These are phyloP conservation scores for Rhodotorula sphaerocarpa DNA, from an alignment of 768 basidiomycete species.

Conservation along the genomic window DNA sequence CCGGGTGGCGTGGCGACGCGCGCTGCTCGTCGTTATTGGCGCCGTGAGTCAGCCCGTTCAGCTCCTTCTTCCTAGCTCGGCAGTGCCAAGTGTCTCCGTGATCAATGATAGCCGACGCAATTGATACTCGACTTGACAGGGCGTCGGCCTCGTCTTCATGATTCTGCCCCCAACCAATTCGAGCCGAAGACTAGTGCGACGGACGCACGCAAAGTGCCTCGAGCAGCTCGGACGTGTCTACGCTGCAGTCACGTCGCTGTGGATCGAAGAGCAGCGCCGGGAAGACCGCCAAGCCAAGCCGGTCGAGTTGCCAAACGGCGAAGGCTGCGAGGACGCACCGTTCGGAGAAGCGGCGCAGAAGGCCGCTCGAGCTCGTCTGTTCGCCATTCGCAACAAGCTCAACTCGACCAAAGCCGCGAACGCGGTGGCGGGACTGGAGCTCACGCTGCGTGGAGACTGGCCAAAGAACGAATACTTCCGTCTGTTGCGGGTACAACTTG, in stretches of 20 bases:
- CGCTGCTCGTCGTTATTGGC: slow-evolving; percentile 51
- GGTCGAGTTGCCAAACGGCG: neutral
- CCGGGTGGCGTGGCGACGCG: slow-evolving; percentile 36
- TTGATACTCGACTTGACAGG: slow-evolving; percentile 40
- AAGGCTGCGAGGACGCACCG: neutral
- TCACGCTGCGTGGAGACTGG: slow-evolving; percentile 50
- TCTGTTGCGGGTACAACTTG: slow-evolving; percentile 46
- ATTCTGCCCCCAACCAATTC: slow-evolving; percentile 49
- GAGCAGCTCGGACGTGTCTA: slow-evolving; percentile 19
- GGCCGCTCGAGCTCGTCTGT: slow-evolving; percentile 16
- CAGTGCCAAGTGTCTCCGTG: neutral
- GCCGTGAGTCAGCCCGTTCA: slow-evolving; percentile 22
- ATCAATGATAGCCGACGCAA: too few relatives aligned
- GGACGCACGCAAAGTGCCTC: slow-evolving; percentile 18
- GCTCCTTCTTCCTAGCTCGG: neutral
- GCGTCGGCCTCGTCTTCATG: slow-evolving; percentile 53
- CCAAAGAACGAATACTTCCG: slow-evolving; percentile 49
- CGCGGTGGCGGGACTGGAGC: slow-evolving; percentile 29
- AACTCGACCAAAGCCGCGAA: slow-evolving; percentile 30
- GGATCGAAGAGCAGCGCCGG: slow-evolving; percentile 17
- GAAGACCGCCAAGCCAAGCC: neutral
- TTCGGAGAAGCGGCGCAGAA: slow-evolving; percentile 3
- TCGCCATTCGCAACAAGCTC: slow-evolving; percentile 25
- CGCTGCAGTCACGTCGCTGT: slow-evolving; percentile 5
- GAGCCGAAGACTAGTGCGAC: slow-evolving; percentile 31